phyloP scores from a whole-genome alignment of 177 flowering plant genomes.

The Vitis hybrid region DNA sequence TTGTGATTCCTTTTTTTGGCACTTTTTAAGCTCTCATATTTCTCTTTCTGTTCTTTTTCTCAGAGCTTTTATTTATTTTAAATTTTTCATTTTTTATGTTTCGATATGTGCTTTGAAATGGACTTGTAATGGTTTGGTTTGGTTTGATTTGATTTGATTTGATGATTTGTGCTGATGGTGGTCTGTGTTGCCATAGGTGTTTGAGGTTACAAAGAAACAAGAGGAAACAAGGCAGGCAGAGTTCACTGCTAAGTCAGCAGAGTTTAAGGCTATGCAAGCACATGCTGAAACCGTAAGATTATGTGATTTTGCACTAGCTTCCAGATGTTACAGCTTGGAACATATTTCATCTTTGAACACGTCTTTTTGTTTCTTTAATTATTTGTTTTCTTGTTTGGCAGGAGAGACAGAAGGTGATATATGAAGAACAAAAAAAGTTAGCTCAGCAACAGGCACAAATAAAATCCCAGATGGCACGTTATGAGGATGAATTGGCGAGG shows the following conservation, averaged over 20 bases:
- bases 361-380: slow-evolving; percentile 1
- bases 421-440: slow-evolving; percentile 88
- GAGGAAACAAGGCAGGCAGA: slow-evolving; percentile 83
- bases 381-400: slow-evolving; percentile 30
- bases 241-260: slow-evolving; percentile 50
- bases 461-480: slow-evolving; percentile 86
- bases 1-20: no score
- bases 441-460: slow-evolving; percentile 83
- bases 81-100: not conserved
- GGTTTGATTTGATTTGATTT: not conserved
- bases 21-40: no score
- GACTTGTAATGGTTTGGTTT: not conserved
- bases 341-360: not conserved
- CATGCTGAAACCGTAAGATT: slow-evolving; percentile 73
- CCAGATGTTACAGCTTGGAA: slow-evolving; percentile 1
- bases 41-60: no score
- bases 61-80: not conserved
- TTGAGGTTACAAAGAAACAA: slow-evolving; percentile 75
- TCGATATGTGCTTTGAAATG: not conserved
- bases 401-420: slow-evolving; percentile 81
- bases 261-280: slow-evolving; percentile 70
- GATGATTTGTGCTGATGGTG: not conserved
- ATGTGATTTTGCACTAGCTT: not conserved
- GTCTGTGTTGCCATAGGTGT: slow-evolving; percentile 39
- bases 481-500: slow-evolving; percentile 93